Base-by-base conservation (phyloP, 2,329 filamentous ascomycete species). In the Sporothrix luriei region DNA sequence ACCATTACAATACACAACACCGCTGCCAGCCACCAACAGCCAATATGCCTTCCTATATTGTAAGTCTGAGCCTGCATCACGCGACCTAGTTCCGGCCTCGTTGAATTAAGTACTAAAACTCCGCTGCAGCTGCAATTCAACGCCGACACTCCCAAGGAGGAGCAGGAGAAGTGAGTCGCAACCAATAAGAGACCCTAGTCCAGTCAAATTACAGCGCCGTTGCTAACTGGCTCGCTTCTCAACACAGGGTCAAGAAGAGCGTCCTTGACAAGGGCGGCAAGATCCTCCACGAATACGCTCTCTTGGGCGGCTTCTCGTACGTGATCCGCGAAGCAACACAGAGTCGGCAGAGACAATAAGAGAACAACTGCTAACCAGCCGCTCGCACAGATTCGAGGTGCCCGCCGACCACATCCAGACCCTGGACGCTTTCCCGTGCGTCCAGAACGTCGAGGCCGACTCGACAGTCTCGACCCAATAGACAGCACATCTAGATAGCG, bases 301-400 rank as follows among this genome's bases (percentile, higher is more conserved):
- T 97, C 75, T 93, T 97, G 85, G 96, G 94, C 83, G 94, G 91
- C 70, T 97, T 97, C 83, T 90, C 91, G 94, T 97, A 88, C 75
- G 91, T 68, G 13, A n/a, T 43, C 3, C 19, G 29, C 16, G n/a
- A 19, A 14, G 13, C 2, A 19, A 16, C 16, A 14, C 14, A 48
- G 4, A 7, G 21, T 33, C 33, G 9, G 33, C 33, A n/a, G 16
- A 64, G 52, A 7, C 43, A 51, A 13, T 3, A 62, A 55, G 61
- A 33, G 26, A 21, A 38, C 29, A 40, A 3, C 4, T 26, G 7
- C 57, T 54, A 21, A 55, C 14, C 14, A 14, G 46, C 33, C 6
- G 7, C 43, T 19, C 19, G 5, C 46, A 48, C 71, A 97, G 94
- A 66, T 93, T 93, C 76, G 84, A 87, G 70, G 92, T 91, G 79